phyloP scores from a whole-genome alignment of 192 early-diverging fungal species.

The Diversispora epigaea region DNA sequence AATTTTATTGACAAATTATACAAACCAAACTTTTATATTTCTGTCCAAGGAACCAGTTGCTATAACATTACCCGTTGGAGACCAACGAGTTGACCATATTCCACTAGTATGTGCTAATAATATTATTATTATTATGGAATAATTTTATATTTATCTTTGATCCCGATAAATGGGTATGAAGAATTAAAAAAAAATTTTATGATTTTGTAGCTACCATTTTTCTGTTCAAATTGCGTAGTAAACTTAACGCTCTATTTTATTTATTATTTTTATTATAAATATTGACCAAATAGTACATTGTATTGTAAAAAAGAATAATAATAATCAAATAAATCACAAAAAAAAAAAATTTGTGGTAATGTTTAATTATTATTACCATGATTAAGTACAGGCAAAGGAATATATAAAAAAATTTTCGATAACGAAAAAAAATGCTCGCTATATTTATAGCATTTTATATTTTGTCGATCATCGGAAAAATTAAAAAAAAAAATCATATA shows the following conservation, averaged over 20 bases:
- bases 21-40: slow-evolving; percentile 73
- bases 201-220: background rate
- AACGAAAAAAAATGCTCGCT: too few species aligned
- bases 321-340: too few species aligned
- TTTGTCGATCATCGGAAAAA: too few species aligned
- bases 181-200: background rate
- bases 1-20: background rate
- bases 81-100: slow-evolving; percentile 76
- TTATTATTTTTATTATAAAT: too few species aligned
- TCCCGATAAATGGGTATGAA: background rate
- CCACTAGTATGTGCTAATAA: slow-evolving; percentile 69
- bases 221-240: background rate
- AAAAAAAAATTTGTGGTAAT: too few species aligned
- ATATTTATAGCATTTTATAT: too few species aligned
- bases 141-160: background rate
- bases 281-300: too few species aligned
- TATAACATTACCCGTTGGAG: slow-evolving; percentile 57
- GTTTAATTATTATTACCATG: too few species aligned
- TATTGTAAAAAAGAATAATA: too few species aligned
- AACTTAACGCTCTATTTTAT: background rate
- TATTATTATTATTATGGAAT: background rate
- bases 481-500: too few species aligned
- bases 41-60: slow-evolving; percentile 66
- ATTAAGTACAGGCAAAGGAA: too few species aligned
- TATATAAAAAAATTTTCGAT: too few species aligned